Conservation (phyloP, 2,329 filamentous ascomycete species). For the Claviceps capensis region DNA sequence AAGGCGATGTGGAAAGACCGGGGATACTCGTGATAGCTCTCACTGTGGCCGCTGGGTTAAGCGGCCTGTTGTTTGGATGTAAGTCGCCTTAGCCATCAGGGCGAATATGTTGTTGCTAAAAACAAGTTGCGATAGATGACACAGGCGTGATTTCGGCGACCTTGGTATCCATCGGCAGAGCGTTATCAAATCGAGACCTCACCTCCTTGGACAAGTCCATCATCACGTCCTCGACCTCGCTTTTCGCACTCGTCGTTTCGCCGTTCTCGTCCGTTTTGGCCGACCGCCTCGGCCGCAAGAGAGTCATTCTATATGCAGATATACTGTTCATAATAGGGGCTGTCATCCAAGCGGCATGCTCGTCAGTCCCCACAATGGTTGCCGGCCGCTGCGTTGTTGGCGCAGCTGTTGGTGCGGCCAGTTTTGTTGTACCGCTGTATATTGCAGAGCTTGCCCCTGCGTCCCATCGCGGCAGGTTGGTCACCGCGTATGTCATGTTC, state of each 20-base stretch:
- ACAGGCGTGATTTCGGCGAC: conserved; percentile 58
- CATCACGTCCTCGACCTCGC: conserved; percentile 55
- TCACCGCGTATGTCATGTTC: conserved; percentile 71
- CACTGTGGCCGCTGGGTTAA: conserved; percentile 52
- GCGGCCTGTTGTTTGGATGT: conserved; percentile 56
- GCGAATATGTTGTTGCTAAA: conserved; percentile 5
- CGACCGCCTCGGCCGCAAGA: conserved; percentile 45
- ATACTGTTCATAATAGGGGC: conserved; percentile 56
- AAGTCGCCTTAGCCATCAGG: conserved; percentile 15
- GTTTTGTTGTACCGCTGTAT: conserved; percentile 75
- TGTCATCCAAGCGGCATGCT: conserved; percentile 45
- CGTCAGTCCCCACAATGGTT: conserved; percentile 50
- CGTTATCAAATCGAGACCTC: conserved; percentile 41
- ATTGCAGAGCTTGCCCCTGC: conserved; percentile 77
- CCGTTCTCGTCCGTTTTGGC: conserved; percentile 52
- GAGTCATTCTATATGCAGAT: conserved; percentile 50
- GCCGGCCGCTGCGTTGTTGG: conserved; percentile 56
- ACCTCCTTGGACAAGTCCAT: conserved; percentile 55
- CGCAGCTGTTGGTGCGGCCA: conserved; percentile 59
- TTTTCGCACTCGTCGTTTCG: conserved; percentile 50
- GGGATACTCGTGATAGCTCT: conserved; percentile 46
- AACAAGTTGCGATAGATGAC: conserved; percentile 33
- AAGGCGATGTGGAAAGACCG: conserved; percentile 18
- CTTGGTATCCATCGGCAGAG: conserved; percentile 47
- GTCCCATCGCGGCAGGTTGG: conserved; percentile 59